Percentiles rank a stretch among this genome's conserved stretches.
These are phyloP conservation scores for Phytophthora chlamydospora DNA, from an alignment of 352 stramenopile genomes.

Conservation along the genomic window DNA sequence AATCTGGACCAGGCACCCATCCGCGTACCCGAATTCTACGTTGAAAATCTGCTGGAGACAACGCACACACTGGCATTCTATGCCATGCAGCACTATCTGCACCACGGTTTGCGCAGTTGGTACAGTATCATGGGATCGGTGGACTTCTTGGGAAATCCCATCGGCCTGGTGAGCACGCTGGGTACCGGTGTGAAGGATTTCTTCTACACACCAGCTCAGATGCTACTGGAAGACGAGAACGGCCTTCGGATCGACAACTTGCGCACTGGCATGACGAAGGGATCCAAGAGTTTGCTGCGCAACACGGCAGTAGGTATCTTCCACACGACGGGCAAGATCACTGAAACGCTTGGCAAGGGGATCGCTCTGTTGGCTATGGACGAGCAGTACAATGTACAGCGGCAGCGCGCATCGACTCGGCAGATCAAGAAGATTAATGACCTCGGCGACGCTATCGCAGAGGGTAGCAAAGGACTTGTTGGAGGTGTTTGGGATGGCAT, in stretches of 20 bases:
- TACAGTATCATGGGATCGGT: slow-evolving; percentile 91
- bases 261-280: slow-evolving; percentile 88
- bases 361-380: slow-evolving; percentile 88
- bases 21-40: slow-evolving; percentile 90
- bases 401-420: slow-evolving; percentile 72
- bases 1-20: slow-evolving; percentile 89
- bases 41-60: slow-evolving; percentile 89
- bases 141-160: slow-evolving; percentile 90
- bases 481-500: slow-evolving; percentile 85
- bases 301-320: slow-evolving; percentile 91
- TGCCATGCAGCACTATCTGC: slow-evolving; percentile 88
- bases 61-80: slow-evolving; percentile 87
- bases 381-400: slow-evolving; percentile 86
- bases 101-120: slow-evolving; percentile 84
- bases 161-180: slow-evolving; percentile 89
- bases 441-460: slow-evolving; percentile 78
- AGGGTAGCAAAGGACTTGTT: slow-evolving; percentile 80
- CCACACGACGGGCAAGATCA: slow-evolving; percentile 91
- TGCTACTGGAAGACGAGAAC: slow-evolving; percentile 91
- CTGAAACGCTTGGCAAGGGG: slow-evolving; percentile 87
- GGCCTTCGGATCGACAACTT: slow-evolving; percentile 85
- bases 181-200: slow-evolving; percentile 93
- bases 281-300: slow-evolving; percentile 84
- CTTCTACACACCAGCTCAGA: slow-evolving; percentile 94
- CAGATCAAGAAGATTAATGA: slow-evolving; percentile 85